These are phyloP conservation scores for Aspergillus sclerotiicarbonarius DNA, from an alignment of 495 filamentous ascomycete genomes.

Conservation along the genomic window DNA sequence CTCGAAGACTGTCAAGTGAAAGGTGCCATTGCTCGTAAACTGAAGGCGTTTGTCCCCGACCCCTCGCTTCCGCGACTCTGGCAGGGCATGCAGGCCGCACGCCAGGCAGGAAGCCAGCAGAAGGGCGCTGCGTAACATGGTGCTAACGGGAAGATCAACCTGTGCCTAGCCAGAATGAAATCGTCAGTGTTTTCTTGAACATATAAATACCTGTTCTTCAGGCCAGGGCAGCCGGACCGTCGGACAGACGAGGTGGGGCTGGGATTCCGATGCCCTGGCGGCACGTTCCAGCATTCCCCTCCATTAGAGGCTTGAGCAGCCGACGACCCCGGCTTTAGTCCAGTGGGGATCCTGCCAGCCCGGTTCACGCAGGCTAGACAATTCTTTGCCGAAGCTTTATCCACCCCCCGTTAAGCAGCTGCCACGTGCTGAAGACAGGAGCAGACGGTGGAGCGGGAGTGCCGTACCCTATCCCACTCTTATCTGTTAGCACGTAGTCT, in stretches of 20 bases:
- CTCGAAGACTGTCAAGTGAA: slow-evolving; percentile 59
- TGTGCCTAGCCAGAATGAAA: no score
- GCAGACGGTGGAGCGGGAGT: no score
- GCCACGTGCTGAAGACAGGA: no score
- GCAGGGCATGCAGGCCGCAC: not conserved
- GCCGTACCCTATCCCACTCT: no score
- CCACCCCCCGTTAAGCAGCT: no score
- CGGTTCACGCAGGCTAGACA: no score
- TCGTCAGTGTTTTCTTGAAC: no score
- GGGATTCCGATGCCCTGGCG: not conserved
- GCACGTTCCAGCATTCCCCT: slow-evolving; percentile 1
- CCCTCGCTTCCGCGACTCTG: not conserved
- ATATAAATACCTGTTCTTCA: not conserved
- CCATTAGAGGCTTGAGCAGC: not conserved
- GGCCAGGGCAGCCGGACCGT: no score
- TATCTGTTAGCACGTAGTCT: no score
- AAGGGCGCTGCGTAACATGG: not conserved
- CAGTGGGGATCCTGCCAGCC: no score
- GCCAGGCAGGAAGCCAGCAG: not conserved
- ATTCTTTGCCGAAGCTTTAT: no score
- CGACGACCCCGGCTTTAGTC: not conserved
- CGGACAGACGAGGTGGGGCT: no score
- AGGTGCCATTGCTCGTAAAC: slow-evolving; percentile 37
- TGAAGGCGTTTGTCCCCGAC: not conserved
- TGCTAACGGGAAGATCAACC: not conserved